Conservation (phyloP, 129 eudicot genomes). For the Daucus carota region DH1_v3.0 NC_030383.2:8923501-8924000, state of each 20-base stretch:
- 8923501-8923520: conserved; percentile 36
- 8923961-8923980: too few species aligned
- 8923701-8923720: conserved; percentile 99
- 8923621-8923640: conserved; percentile 81
- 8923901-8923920: too few species aligned
- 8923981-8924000: too few species aligned
- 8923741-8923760: background rate
- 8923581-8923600: conserved; percentile 96
- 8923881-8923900: too few species aligned
- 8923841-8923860: background rate
- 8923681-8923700: conserved; percentile 97
- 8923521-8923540: background rate
- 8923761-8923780: background rate
- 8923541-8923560: conserved; percentile 20
- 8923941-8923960: too few species aligned
- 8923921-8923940: too few species aligned
- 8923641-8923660: conserved; percentile 91
- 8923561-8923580: conserved; percentile 64
- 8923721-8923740: conserved; percentile 63
- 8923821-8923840: background rate
- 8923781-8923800: background rate
- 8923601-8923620: conserved; percentile 83
- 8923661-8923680: conserved; percentile 79
- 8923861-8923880: too few species aligned
- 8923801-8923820: background rate